Percentiles rank a stretch among this genome's conserved stretches.
Evolutionary conservation across 805 yeast genomes (phyloP).

Genomic region (Sporopachydermia lactativora): DNA sequence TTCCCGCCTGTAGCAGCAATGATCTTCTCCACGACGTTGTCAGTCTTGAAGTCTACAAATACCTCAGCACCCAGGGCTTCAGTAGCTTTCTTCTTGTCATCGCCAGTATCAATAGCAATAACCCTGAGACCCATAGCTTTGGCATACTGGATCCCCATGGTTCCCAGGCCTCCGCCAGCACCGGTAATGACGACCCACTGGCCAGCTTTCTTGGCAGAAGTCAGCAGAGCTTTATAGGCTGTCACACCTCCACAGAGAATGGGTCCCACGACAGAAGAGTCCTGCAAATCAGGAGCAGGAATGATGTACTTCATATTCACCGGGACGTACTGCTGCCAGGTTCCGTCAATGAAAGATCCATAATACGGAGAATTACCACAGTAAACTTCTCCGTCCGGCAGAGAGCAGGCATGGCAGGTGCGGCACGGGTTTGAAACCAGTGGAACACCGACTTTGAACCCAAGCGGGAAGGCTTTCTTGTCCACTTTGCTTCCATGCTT

Average conservation of each 20-base stretch:
- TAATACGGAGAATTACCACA: neutral
- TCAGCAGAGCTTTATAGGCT: neutral
- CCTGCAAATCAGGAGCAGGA: neutral
- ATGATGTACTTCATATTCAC: neutral
- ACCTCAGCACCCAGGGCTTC: too few species aligned
- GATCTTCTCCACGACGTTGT: neutral
- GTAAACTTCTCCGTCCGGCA: neutral
- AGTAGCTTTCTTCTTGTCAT: neutral
- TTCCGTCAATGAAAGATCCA: neutral
- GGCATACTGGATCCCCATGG: neutral
- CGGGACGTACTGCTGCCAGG: neutral
- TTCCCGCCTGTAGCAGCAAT: neutral
- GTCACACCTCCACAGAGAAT: neutral
- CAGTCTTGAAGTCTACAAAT: neutral
- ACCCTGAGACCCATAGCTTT: neutral
- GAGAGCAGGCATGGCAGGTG: constrained; percentile 1
- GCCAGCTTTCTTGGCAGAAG: neutral
- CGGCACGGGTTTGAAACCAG: neutral
- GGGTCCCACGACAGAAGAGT: neutral
- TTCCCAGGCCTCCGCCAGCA: neutral
- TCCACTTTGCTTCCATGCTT: neutral
- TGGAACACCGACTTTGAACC: neutral
- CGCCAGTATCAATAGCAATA: neutral
- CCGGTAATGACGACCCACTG: neutral
- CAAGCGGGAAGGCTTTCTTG: neutral